Conservation (phyloP, 352 stramenopile species). For the Albugo laibachii region DNA sequence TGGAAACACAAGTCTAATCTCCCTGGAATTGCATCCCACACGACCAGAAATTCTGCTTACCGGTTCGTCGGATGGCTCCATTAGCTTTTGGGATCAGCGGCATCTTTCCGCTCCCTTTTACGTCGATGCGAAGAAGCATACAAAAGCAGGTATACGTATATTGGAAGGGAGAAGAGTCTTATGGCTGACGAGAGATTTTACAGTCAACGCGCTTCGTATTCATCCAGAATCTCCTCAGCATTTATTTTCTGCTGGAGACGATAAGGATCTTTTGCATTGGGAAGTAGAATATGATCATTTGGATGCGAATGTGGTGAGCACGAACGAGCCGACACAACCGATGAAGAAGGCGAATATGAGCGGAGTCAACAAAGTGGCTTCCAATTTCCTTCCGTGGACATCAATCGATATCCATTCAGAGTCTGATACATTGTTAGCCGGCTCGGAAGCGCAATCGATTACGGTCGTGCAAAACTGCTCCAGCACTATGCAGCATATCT, state of each 20-base stretch:
- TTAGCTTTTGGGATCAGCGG: constrained; percentile 58
- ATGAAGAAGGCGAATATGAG: not conserved
- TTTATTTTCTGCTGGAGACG: constrained; percentile 42
- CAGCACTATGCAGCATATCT: not conserved
- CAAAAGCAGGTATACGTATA: not conserved
- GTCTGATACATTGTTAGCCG: constrained; percentile 50
- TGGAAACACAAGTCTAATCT: constrained; percentile 21
- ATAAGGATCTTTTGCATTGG: constrained; percentile 41
- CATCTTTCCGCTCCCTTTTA: constrained; percentile 42
- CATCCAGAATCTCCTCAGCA: constrained; percentile 36
- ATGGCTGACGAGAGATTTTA: not conserved
- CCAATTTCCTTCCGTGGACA: constrained; percentile 36
- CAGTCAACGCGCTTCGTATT: constrained; percentile 45
- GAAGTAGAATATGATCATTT: constrained; percentile 40
- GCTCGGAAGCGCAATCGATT: constrained; percentile 56
- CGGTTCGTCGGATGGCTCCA: constrained; percentile 33
- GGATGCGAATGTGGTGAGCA: constrained; percentile 12
- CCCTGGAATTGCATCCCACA: constrained; percentile 52
- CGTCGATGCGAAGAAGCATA: constrained; percentile 3
- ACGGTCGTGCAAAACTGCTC: constrained; percentile 40
- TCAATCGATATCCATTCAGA: constrained; percentile 40
- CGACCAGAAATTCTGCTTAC: constrained; percentile 58
- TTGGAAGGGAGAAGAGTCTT: not conserved
- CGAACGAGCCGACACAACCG: not conserved
- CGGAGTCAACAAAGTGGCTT: not conserved